Base-by-base conservation (phyloP, 805 yeast species). In the Pichia exigua region DNA sequence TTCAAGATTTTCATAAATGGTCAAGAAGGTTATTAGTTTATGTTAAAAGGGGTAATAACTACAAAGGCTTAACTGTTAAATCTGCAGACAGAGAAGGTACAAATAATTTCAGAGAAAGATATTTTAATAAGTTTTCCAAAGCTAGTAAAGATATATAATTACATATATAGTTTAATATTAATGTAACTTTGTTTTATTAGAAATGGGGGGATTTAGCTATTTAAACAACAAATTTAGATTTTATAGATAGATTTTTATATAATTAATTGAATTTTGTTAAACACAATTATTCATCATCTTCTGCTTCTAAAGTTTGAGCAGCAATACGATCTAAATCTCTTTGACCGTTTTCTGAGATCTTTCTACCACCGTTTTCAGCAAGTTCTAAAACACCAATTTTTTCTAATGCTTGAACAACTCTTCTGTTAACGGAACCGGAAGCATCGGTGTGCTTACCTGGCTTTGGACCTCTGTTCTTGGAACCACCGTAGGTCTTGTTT, bases 281-380 rank as follows among this genome's bases (percentile, higher is more conserved):
- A 55, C 56, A 56, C 57, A 59, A 57, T 59, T 65, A 66, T 67
- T 74, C 75, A 64, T 75, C 79, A 72, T 87, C 95, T 71, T 87
- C 94, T 73, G 82, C 83, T 80, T 90, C 96, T 76, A 87, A 83
- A 74, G 96, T 89, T 81, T 90, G 96, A 75, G 96, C 96, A 73
- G 98, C 98, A 76, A 92, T 92, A 85, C 99, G 97, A 82, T 94
- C 99, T 81, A 94, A 87, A 82, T 94, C 99, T 88, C 99, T 91
- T 82, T 92, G 98, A 75, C 99, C 99, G 79, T 90, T 87, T 75
- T 89, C 97, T 61, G 97, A 86, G 84, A 94, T 89, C 79, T 91
- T 89, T 85, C 99, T 94, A 77, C 99, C 99, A 75, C 97, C 97
- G 79, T 88, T 89, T 78, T 90, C 87, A 73, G 96, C 83, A 74